These are phyloP conservation scores for Iris pallida DNA, from an alignment of 116 monocot species.

Conservation along the genomic window DNA sequence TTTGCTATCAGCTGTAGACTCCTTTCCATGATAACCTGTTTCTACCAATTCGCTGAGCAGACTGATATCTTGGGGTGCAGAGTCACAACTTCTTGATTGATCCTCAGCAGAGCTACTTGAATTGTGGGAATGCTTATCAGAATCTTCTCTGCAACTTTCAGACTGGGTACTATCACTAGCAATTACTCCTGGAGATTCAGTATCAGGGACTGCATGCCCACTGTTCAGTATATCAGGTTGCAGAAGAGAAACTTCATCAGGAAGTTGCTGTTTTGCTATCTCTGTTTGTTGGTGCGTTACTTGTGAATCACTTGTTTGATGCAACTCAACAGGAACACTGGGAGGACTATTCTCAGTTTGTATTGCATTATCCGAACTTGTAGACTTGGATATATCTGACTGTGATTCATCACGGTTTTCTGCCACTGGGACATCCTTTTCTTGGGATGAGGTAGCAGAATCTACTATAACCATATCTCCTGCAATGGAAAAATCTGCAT, in stretches of 20 bases:
- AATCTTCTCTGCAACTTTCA: constrained; percentile 20
- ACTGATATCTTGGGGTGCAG: constrained; percentile 10
- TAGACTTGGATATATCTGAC: constrained; percentile 9
- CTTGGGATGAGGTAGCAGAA: constrained; percentile 10
- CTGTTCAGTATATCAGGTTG: constrained; percentile 14
- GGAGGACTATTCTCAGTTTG: constrained; percentile 16
- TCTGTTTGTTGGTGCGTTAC: constrained; percentile 26
- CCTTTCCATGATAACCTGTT: constrained; percentile 20
- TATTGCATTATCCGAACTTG: constrained; percentile 16
- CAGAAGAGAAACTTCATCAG: constrained; percentile 22
- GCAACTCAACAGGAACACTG: constrained; percentile 14
- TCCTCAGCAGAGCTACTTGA: constrained; percentile 15
- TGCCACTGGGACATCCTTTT: constrained; percentile 20
- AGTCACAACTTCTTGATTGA: constrained; percentile 12
- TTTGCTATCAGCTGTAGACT: constrained; percentile 18
- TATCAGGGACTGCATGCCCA: constrained; percentile 20
- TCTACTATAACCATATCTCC: constrained; percentile 15
- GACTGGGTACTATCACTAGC: constrained; percentile 12
- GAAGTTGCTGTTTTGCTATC: constrained; percentile 12
- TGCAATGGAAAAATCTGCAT: constrained; percentile 16
- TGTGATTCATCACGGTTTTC: constrained; percentile 14
- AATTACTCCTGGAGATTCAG: constrained; percentile 15
- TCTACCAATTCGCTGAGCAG: constrained; percentile 19
- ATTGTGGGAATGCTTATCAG: constrained; percentile 15
- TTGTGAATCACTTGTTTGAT: constrained; percentile 24